These are phyloP conservation scores for Polysphondylium violaceum DNA, from an alignment of 78 protist species.

Conservation along the genomic window DNA sequence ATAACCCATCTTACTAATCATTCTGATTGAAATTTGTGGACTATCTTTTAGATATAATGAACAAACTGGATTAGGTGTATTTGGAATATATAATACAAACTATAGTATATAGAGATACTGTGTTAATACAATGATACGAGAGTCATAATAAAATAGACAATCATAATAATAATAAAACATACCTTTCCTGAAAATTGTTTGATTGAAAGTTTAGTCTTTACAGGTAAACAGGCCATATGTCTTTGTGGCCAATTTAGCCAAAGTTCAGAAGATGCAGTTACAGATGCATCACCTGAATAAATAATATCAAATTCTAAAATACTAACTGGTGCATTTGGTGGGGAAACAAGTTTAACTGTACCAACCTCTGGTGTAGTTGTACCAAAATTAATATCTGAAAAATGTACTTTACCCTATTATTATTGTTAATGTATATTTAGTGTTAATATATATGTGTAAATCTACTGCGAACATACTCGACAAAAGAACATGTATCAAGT, in stretches of 20 bases:
- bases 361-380: slow-evolving; percentile 76
- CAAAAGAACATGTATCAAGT: no score
- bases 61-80: slow-evolving; percentile 64
- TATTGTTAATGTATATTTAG: background rate
- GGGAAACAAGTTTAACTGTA: slow-evolving; percentile 35
- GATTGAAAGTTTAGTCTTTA: slow-evolving; percentile 61
- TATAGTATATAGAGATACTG: background rate
- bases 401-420: slow-evolving; percentile 48
- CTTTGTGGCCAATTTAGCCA: slow-evolving; percentile 81
- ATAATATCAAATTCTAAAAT: slow-evolving; percentile 63
- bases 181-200: slow-evolving; percentile 67
- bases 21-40: slow-evolving; percentile 46
- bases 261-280: slow-evolving; percentile 36
- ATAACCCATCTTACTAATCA: slow-evolving; percentile 77
- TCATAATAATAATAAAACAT: background rate
- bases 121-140: background rate
- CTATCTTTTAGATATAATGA: slow-evolving; percentile 38
- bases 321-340: slow-evolving; percentile 49
- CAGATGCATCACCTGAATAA: slow-evolving; percentile 74
- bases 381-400: slow-evolving; percentile 62
- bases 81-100: slow-evolving; percentile 76
- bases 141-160: background rate
- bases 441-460: background rate
- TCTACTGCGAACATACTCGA: background rate
- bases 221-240: slow-evolving; percentile 73